Evolutionary conservation across 1,139 yeast genomes (phyloP).

Genomic region (Hansenula sp.): DNA sequence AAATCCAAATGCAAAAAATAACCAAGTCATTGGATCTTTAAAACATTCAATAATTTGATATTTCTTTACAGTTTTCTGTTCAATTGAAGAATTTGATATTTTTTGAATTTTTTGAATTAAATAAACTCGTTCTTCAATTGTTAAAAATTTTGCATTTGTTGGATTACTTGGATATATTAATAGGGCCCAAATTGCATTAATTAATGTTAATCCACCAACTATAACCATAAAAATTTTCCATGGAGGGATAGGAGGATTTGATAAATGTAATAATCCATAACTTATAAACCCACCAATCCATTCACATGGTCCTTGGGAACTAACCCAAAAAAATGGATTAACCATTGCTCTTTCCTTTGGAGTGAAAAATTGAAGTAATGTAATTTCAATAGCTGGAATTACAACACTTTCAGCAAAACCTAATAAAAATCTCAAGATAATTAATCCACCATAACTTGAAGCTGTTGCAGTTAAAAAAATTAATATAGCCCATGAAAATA

Average conservation of each 20-base stretch:
- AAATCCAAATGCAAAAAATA: constrained; percentile 38
- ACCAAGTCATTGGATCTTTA: constrained; percentile 43
- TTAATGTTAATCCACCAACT: constrained; percentile 43
- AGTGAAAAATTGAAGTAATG: constrained; percentile 53
- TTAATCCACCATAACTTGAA: constrained; percentile 32
- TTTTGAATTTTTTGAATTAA: constrained; percentile 42
- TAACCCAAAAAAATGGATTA: constrained; percentile 45
- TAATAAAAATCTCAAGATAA: constrained; percentile 38
- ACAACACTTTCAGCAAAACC: constrained; percentile 46
- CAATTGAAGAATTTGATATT: constrained; percentile 46
- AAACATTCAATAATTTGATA: constrained; percentile 47
- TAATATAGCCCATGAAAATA: constrained; percentile 6
- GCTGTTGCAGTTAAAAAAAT: constrained; percentile 7
- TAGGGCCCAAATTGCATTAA: constrained; percentile 37
- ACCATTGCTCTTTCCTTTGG: constrained; percentile 40
- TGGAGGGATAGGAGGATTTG: constrained; percentile 22
- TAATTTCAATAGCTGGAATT: constrained; percentile 48
- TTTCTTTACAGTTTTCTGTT: constrained; percentile 40
- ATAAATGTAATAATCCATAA: constrained; percentile 36
- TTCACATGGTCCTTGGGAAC: constrained; percentile 36
- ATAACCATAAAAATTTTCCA: constrained; percentile 47
- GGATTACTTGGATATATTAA: constrained; percentile 50
- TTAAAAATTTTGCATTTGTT: constrained; percentile 42
- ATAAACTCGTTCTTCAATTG: constrained; percentile 45
- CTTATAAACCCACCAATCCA: constrained; percentile 39